Base-by-base conservation (phyloP, 768 basidiomycete genomes). In the Rhodotorula toruloides region DNA sequence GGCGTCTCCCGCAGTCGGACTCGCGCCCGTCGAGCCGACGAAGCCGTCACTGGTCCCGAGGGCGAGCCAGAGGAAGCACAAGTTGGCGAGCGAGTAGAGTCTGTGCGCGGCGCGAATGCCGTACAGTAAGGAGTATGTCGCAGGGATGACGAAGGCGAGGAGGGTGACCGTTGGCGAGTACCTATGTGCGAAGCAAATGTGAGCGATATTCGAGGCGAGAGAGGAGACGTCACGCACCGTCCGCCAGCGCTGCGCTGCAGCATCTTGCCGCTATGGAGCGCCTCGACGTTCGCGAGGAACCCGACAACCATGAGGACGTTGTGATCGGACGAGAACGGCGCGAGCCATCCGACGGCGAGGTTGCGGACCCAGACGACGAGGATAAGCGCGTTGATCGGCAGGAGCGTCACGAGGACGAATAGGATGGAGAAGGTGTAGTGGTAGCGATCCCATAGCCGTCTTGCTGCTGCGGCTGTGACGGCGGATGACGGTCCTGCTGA, bases 291-390 rank as follows among this genome's bases (percentile, higher is more conserved):
- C 21, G 72, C 60, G 7, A 77, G 58, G 62, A 70, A 76, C 11
- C 72, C 72, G 13, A 73, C 34, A 5, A 77, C 60, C 25, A 67
- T 37, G 19, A 76, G 48, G 21, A 77, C 65, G 47, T 74, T 69
- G 74, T 91, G 90, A 75, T 93, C 91, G 0, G 88, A 86, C 48
- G 86, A 83, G 76, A 91, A 93, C 4, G 88, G 88, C 10, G 86
- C 86, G 13, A 83, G 86, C 66, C 85, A 83, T 16, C 90, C 88
- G 1, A 88, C 88, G 43, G 84, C 81, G 17, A 94, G 79, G 44
- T 91, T 93, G 55, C 91, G 84, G 4, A 87, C 87, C 93, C 93
- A 97, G 4, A 94, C 91, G 3, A 84, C 48, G 36, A 58, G 47
- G 0, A 90, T 87, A 4, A 85, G 87, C 1, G 65, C 70, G 11